Conservation (phyloP, 768 basidiomycete species). For the Russula griseocarnosa region DNA sequence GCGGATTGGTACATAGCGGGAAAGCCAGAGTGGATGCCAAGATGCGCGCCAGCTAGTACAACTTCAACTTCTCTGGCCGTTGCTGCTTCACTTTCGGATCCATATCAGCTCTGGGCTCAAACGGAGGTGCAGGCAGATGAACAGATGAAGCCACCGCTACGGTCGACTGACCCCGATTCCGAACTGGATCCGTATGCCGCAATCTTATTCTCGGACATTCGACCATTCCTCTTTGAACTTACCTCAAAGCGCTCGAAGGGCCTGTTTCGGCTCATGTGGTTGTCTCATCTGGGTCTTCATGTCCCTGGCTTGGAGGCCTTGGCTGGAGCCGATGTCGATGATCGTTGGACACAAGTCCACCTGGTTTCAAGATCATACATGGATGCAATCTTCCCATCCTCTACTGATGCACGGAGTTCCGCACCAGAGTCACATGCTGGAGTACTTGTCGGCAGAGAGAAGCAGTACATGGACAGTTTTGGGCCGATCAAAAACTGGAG, state of each 20-base stretch:
- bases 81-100: constrained; percentile 45
- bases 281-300: constrained; percentile 66
- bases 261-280: constrained; percentile 63
- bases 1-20: constrained; percentile 51
- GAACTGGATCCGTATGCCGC: constrained; percentile 66
- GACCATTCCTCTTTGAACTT: constrained; percentile 48
- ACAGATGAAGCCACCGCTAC: constrained; percentile 45
- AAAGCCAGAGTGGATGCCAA: constrained; percentile 34
- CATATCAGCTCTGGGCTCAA: constrained; percentile 62
- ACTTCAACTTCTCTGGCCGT: constrained; percentile 16
- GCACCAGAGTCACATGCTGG: constrained; percentile 62
- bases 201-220: constrained; percentile 71
- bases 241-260: constrained; percentile 45
- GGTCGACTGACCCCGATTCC: constrained; percentile 48
- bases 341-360: constrained; percentile 58
- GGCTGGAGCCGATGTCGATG: constrained; percentile 44
- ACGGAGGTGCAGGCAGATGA: constrained; percentile 53
- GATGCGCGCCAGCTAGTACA: constrained; percentile 14
- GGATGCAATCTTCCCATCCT: constrained; percentile 49
- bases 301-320: constrained; percentile 57
- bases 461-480: constrained; percentile 55
- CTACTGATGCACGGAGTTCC: constrained; percentile 34
- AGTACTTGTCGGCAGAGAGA: constrained; percentile 60
- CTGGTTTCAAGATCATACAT: constrained; percentile 46
- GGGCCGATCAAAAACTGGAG: constrained; percentile 69